A percentile compares a stretch with the other conserved stretches of the same genome.
These are phyloP conservation scores for Tilletia caries DNA, from an alignment of 1,284 basidiomycete genomes.

Conservation along the genomic window DNA sequence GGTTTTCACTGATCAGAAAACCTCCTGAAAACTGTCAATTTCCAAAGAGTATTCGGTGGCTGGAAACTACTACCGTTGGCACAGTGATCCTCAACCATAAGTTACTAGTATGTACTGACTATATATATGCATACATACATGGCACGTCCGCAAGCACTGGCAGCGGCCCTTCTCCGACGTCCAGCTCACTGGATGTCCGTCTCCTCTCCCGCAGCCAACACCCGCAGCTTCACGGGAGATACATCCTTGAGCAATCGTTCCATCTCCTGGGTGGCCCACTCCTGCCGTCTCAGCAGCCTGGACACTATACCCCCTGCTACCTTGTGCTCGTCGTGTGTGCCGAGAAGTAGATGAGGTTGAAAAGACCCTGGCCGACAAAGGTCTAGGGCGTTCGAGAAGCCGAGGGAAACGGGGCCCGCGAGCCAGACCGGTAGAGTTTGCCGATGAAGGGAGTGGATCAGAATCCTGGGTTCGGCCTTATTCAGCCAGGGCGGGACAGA, in stretches of 20 bases:
- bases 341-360: constrained; percentile 13
- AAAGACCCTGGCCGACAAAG: neutral
- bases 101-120: too few species aligned
- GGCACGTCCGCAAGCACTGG: too few species aligned
- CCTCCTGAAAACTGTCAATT: too few species aligned
- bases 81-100: too few species aligned
- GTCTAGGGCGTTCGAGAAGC: constrained; percentile 10
- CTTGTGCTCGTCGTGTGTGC: constrained; percentile 22
- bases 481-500: constrained; percentile 13
- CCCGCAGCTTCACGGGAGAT: neutral
- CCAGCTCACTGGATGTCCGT: neutral
- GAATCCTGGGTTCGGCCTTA: constrained; percentile 4
- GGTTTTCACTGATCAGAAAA: too few species aligned
- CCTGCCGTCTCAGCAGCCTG: neutral
- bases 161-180: too few species aligned
- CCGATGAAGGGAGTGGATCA: constrained; percentile 16
- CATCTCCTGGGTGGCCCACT: neutral
- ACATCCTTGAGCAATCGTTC: neutral
- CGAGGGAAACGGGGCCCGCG: constrained; percentile 18
- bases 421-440: constrained; percentile 15
- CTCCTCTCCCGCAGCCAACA: neutral
- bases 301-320: constrained; percentile 13
- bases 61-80: too few species aligned
- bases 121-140: too few species aligned
- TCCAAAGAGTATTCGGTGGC: too few species aligned